phyloP scores from a whole-genome alignment of 169 alveolate species.

The Amoebophrya sp. region DNA sequence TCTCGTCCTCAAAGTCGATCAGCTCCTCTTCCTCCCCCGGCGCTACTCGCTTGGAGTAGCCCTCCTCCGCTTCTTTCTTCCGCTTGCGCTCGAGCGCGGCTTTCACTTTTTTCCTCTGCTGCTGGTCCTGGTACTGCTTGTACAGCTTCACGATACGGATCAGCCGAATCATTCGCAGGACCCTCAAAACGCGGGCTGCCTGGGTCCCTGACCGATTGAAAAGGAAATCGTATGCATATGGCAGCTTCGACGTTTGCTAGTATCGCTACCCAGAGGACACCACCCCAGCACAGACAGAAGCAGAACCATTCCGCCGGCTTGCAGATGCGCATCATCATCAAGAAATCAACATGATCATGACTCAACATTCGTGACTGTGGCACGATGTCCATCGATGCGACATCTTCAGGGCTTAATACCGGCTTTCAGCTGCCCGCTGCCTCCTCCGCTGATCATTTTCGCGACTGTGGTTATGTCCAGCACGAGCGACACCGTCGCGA shows the following conservation, averaged over 20 bases:
- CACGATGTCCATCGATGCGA: no score
- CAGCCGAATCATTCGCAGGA: constrained; percentile 14
- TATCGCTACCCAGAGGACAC: no score
- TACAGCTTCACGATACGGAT: constrained; percentile 63
- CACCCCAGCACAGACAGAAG: no score
- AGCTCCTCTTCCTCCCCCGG: neutral
- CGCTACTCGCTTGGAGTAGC: neutral
- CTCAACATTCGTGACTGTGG: no score
- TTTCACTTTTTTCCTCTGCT: neutral
- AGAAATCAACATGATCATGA: no score
- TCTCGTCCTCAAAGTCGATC: neutral
- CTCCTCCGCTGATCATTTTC: neutral
- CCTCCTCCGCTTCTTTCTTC: neutral
- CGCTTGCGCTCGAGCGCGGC: neutral
- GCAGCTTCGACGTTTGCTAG: no score
- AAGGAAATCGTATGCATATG: no score
- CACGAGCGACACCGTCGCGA: constrained; percentile 47
- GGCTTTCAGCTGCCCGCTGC: neutral
- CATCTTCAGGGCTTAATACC: no score
- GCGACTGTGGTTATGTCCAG: constrained; percentile 39
- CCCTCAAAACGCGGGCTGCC: neutral
- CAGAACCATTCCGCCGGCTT: no score
- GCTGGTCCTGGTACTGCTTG: constrained; percentile 46
- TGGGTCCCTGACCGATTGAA: constrained; percentile 22
- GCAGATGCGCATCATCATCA: no score